phyloP scores from a whole-genome alignment of 73 alveolate species.

The Tetrahymena elliotti region DNA sequence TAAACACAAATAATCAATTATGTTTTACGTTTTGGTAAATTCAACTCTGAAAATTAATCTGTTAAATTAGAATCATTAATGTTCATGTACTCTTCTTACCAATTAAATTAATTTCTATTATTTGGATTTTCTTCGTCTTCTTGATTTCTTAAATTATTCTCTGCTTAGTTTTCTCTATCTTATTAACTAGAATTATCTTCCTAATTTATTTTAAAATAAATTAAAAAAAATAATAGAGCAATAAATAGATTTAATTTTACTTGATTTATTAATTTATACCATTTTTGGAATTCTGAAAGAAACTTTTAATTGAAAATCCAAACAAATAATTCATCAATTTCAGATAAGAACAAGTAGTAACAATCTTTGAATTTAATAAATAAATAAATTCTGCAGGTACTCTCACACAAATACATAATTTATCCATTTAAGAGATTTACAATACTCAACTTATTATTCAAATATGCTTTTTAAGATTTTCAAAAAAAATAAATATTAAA shows the following conservation, averaged over 20 bases:
- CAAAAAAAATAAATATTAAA: too few species aligned
- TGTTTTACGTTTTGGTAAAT: neutral
- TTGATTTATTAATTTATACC: neutral
- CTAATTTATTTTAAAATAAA: neutral
- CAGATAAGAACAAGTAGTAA: neutral
- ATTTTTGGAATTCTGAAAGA: neutral
- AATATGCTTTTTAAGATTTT: neutral
- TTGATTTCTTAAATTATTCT: too few species aligned
- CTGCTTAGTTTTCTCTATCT: too few species aligned
- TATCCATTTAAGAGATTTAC: neutral
- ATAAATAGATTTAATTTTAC: neutral
- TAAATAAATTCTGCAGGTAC: neutral
- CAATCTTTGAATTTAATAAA: neutral
- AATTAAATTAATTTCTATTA: too few species aligned
- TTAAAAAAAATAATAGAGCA: neutral
- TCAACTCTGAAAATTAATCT: too few species aligned
- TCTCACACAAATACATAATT: neutral
- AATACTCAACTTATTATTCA: neutral
- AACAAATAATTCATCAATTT: neutral
- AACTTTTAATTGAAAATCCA: neutral
- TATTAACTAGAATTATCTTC: too few species aligned
- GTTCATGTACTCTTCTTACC: too few species aligned
- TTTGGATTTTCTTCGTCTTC: too few species aligned
- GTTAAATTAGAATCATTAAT: too few species aligned
- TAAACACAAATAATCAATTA: too few species aligned